Evolutionary conservation across 2,329 filamentous ascomycete species (phyloP), one percentile per base, ranked within the genome.

Genomic region (Aureobasidium sp.): DNA sequence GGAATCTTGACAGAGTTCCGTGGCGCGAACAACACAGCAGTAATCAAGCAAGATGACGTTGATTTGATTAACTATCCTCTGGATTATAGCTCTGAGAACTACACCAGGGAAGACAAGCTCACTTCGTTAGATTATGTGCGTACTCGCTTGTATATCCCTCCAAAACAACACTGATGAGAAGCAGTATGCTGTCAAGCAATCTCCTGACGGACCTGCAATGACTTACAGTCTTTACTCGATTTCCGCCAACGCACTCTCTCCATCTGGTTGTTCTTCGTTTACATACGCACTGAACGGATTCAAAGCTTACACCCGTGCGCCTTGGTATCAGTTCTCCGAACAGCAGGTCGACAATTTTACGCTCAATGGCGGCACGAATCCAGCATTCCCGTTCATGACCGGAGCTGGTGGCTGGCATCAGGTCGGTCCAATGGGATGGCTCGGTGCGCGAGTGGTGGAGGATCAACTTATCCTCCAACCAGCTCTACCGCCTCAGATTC

Each of bases 291-390:
- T 88, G 20, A 84, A 85, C 65, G 83, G 83, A 0, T 83, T 81
- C 34, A 77, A 83, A 32, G 86, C 87, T 0, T 90, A 90, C 67
- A 75, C 82, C 0, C 79, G 87, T 17, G 83, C 80, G 0, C 87
- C 87, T 0, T 89, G 85, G 79, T 88, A 84, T 72, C 86, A 88
- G 66, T 86, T 87, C 71, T 88, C 85, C 0, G 87, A 90, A 67
- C 87, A 90, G 70, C 75, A 87, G 51, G 71, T 84, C 23, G 87
- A 90, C 67, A 78, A 87, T 65, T 80, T 78, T 62, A 75, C 75
- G 17, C 70, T 75, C 1, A 89, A 89, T 61, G 87, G 86, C 20
- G 84, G 84, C 37, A 86, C 84, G 0, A 84, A 88, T 64, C 86
- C 87, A 0, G 87, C 87, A 0, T 90, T 82, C 67, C 87, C 87